phyloP scores from a whole-genome alignment of 306 rosid genomes.

The Sechiopsis laciniata region DNA sequence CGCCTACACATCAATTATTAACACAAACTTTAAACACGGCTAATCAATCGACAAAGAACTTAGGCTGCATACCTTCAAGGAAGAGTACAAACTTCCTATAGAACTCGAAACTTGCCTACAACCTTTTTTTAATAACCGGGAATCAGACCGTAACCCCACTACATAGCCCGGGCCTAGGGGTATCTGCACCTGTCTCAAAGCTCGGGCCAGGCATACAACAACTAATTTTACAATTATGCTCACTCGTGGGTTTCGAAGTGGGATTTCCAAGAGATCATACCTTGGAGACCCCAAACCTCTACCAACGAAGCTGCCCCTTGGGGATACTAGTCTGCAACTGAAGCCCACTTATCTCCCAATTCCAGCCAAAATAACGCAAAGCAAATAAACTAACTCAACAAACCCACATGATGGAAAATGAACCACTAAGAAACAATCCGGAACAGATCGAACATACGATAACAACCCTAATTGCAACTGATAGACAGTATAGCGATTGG shows the following conservation, averaged over 20 bases:
- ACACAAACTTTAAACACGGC: not conserved
- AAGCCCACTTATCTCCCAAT: constrained; percentile 34
- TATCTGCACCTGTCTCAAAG: too few species aligned
- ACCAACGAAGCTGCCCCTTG: too few species aligned
- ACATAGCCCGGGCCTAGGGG: too few species aligned
- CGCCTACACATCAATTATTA: not conserved
- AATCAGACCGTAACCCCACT: too few species aligned
- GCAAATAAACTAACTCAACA: constrained; percentile 25
- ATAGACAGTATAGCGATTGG: constrained; percentile 33
- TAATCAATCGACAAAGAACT: not conserved
- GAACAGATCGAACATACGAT: constrained; percentile 43
- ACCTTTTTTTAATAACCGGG: too few species aligned
- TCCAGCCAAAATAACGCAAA: constrained; percentile 23
- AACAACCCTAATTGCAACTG: constrained; percentile 52
- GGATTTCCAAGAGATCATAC: too few species aligned
- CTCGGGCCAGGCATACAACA: too few species aligned
- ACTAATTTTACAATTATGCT: too few species aligned
- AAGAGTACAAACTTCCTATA: constrained; percentile 18
- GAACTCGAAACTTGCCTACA: not conserved
- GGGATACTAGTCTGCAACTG: constrained; percentile 18
- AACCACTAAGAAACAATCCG: constrained; percentile 39
- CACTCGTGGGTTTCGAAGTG: too few species aligned
- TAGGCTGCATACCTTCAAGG: constrained; percentile 1
- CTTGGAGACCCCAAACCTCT: too few species aligned
- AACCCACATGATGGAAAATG: constrained; percentile 31